These are phyloP conservation scores for Suhomyces sp. DNA, from an alignment of 805 yeast species.

Conservation along the genomic window DNA sequence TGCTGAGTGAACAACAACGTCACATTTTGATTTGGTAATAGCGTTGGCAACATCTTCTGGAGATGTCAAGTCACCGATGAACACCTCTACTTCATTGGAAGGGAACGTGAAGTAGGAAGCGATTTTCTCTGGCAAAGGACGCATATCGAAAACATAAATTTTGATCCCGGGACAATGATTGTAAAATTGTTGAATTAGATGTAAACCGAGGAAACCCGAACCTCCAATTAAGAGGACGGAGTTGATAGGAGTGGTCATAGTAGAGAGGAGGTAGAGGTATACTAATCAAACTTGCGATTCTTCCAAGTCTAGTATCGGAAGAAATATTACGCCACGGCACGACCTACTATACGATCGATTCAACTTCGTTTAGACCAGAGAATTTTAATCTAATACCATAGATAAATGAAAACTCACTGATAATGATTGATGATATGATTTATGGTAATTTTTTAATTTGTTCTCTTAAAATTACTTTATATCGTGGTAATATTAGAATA, in stretches of 20 bases:
- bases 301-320: background rate
- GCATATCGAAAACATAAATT: slow-evolving; percentile 85
- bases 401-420: too few species aligned
- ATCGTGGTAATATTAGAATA: too few species aligned
- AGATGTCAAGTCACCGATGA: slow-evolving; percentile 82
- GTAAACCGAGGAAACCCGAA: slow-evolving; percentile 90
- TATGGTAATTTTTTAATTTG: too few species aligned
- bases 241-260: slow-evolving; percentile 18
- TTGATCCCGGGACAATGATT: slow-evolving; percentile 60
- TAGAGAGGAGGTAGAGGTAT: background rate
- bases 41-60: slow-evolving; percentile 65
- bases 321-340: background rate
- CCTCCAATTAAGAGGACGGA: slow-evolving; percentile 92
- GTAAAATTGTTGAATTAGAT: slow-evolving; percentile 81
- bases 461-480: too few species aligned
- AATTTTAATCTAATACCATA: too few species aligned
- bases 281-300: background rate
- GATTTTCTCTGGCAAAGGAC: slow-evolving; percentile 75
- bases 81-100: slow-evolving; percentile 52
- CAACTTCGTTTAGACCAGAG: background rate
- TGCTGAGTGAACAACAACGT: slow-evolving; percentile 89
- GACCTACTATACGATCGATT: background rate
- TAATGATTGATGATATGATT: too few species aligned
- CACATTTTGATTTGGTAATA: slow-evolving; percentile 54
- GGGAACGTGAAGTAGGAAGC: slow-evolving; percentile 76